Conservation (phyloP, 2,329 filamentous ascomycete species). For the Xylaria sp. region DNA sequence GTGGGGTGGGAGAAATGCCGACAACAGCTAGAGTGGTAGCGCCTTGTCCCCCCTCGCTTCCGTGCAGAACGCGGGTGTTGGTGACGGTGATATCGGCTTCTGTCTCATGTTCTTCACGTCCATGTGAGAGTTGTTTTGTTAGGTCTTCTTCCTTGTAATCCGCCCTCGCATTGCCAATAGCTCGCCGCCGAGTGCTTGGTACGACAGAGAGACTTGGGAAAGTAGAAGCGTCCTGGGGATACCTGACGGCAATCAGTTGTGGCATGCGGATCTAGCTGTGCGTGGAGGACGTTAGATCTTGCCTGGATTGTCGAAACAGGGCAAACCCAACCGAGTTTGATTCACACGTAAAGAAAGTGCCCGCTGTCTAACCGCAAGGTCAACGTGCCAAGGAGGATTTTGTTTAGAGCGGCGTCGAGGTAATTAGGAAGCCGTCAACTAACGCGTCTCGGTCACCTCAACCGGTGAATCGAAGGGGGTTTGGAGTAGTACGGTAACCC, state of each 20-base stretch:
- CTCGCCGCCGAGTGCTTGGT: conserved; percentile 30
- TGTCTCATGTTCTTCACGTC: conserved; percentile 25
- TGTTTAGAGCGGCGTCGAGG: conserved; percentile 20
- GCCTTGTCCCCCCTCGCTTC: conserved; percentile 24
- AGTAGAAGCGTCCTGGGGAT: conserved; percentile 7
- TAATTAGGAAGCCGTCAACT: conserved; percentile 16
- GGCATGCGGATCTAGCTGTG: conserved; percentile 31
- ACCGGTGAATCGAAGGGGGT: conserved; percentile 34
- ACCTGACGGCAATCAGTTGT: conserved; percentile 16
- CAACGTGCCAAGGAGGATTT: conserved; percentile 17
- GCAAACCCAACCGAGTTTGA: conserved; percentile 28
- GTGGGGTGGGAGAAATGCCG: not conserved
- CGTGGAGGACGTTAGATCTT: conserved; percentile 20
- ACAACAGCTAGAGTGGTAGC: conserved; percentile 23
- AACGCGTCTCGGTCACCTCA: conserved; percentile 32
- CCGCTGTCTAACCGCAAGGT: conserved; percentile 19
- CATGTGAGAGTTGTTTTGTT: conserved; percentile 15
- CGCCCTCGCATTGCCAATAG: conserved; percentile 28
- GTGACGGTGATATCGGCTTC: conserved; percentile 25
- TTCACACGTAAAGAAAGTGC: conserved; percentile 27
- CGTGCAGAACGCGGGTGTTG: conserved; percentile 29
- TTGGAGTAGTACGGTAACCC: conserved; percentile 33
- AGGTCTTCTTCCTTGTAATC: conserved; percentile 23
- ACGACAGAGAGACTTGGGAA: conserved; percentile 22
- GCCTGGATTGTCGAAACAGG: conserved; percentile 22